A percentile compares a stretch with the other conserved stretches of the same genome.
phyloP scores from a whole-genome alignment of 805 yeast genomes.

The Wickerhamomyces mucosus region DNA sequence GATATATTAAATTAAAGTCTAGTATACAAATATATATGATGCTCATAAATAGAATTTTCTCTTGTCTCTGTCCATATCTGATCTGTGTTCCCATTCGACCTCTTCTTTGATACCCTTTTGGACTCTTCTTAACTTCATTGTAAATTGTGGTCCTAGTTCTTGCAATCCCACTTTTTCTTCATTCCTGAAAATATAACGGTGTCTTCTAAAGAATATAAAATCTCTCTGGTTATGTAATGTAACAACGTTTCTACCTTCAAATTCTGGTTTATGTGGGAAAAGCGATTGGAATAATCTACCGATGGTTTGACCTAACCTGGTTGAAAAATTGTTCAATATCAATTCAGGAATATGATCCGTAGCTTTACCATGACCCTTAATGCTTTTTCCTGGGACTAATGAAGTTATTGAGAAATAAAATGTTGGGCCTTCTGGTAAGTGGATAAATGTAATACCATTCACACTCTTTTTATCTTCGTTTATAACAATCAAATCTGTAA shows the following conservation, averaged over 20 bases:
- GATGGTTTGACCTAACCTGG: constrained; percentile 87
- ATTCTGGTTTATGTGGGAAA: constrained; percentile 88
- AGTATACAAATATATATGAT: background rate
- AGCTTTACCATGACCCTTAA: constrained; percentile 83
- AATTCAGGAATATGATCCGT: constrained; percentile 90
- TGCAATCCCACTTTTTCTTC: constrained; percentile 92
- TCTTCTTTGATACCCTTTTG: constrained; percentile 91
- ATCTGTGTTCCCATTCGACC: constrained; percentile 91
- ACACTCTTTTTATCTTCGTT: constrained; percentile 92
- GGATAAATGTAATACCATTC: constrained; percentile 87
- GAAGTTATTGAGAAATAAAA: constrained; percentile 83
- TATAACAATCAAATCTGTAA: constrained; percentile 78
- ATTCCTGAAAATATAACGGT: constrained; percentile 79
- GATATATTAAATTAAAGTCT: too few species aligned
- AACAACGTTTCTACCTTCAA: constrained; percentile 91
- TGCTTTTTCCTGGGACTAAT: constrained; percentile 61
- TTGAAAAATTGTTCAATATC: constrained; percentile 83
- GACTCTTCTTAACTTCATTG: constrained; percentile 75
- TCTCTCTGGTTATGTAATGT: constrained; percentile 96
- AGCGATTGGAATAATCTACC: constrained; percentile 87
- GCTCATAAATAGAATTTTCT: constrained; percentile 72
- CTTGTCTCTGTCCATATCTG: constrained; percentile 96
- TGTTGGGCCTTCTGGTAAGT: constrained; percentile 92
- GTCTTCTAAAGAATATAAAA: constrained; percentile 90
- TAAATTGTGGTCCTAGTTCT: constrained; percentile 95